Evolutionary conservation across 768 basidiomycete species (phyloP).

Genomic region (Serendipita sp.): DNA sequence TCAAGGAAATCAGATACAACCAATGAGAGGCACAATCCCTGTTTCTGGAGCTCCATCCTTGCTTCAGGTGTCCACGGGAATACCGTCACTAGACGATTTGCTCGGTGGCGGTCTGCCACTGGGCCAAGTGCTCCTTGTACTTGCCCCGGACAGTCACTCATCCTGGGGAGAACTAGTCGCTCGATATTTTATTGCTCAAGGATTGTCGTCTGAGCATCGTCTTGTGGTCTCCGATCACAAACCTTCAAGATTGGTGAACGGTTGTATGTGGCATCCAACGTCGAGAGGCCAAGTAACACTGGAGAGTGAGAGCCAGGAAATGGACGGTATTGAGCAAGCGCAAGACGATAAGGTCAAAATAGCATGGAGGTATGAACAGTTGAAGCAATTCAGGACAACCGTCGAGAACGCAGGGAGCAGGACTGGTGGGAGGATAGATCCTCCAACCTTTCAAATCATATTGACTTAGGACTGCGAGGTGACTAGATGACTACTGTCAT

Average conservation of each 20-base stretch:
- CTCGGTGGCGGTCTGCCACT: conserved; percentile 84
- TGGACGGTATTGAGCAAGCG: conserved; percentile 22
- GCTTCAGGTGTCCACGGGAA: conserved; percentile 53
- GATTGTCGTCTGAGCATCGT: conserved; percentile 53
- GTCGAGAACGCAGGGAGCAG: conserved; percentile 31
- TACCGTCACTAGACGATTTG: conserved; percentile 88
- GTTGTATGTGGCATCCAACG: conserved; percentile 67
- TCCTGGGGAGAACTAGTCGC: conserved; percentile 73
- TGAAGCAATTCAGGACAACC: conserved; percentile 86
- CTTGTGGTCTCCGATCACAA: conserved; percentile 51
- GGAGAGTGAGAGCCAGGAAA: conserved; percentile 25
- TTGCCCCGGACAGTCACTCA: conserved; percentile 77
- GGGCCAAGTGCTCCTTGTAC: conserved; percentile 52
- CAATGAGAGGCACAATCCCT: conserved; percentile 14
- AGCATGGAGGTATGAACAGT: conserved; percentile 91
- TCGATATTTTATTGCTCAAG: conserved; percentile 83
- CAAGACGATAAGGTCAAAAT: conserved; percentile 62
- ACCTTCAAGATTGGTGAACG: conserved; percentile 41
- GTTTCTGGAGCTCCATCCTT: conserved; percentile 17
- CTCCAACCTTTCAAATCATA: conserved; percentile 11
- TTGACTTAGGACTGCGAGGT: conserved; percentile 18
- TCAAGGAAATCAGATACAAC: conserved; percentile 12
- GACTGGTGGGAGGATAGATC: conserved; percentile 19
- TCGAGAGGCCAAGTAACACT: conserved; percentile 10
- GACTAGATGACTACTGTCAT: conserved; percentile 45